Conservation (phyloP, 2,329 filamentous ascomycete genomes). For the Alternaria panax region DNA sequence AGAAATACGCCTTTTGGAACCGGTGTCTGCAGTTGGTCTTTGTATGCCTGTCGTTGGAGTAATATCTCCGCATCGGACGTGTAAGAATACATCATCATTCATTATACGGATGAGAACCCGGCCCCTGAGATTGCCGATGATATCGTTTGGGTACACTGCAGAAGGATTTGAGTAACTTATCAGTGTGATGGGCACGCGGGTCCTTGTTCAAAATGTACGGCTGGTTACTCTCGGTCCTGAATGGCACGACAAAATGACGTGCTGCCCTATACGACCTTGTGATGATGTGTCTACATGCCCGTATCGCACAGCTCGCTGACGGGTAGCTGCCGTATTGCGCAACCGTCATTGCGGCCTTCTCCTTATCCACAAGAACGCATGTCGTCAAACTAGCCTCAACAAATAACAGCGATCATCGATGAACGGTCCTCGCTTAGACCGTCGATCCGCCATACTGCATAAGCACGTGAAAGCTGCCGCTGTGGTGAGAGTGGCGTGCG, state of each 20-base stretch:
- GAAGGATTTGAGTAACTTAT: too few species aligned
- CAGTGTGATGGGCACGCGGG: background rate
- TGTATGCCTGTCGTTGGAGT: background rate
- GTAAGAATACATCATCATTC: background rate
- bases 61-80: background rate
- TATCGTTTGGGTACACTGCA: too few species aligned
- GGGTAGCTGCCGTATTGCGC: background rate
- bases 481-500: constrained; percentile 17
- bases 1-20: background rate
- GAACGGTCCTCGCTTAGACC: constrained; percentile 19
- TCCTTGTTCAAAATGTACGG: background rate
- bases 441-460: constrained; percentile 21
- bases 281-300: background rate
- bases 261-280: background rate
- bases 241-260: background rate
- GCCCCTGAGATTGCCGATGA: too few species aligned
- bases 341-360: background rate
- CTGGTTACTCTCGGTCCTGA: background rate
- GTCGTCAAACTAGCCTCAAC: constrained; percentile 27
- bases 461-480: constrained; percentile 23
- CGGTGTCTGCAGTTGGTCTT: background rate
- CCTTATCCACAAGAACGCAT: constrained; percentile 12
- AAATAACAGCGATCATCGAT: constrained; percentile 17
- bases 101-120: background rate
- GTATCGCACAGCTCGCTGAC: background rate